Conservation (phyloP, 2,329 filamentous ascomycete genomes). For the Scopulariopsis brevicaulis region DNA sequence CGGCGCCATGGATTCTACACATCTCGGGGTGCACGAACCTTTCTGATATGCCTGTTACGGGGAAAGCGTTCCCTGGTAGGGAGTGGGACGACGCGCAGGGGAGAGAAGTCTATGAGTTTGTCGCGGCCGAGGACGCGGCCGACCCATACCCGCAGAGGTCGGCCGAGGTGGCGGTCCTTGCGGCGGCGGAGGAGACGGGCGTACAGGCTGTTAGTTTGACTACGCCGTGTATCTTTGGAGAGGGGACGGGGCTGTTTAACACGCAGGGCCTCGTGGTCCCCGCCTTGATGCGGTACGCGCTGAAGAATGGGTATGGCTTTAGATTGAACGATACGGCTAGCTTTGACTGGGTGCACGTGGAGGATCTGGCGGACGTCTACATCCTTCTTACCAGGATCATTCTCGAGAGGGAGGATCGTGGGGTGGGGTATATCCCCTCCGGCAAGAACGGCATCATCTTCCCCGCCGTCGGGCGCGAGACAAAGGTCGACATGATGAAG, state of each 20-base stretch:
- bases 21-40: constrained; percentile 8
- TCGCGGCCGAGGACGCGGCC: constrained; percentile 3
- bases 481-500: constrained; percentile 6
- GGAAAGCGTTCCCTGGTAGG: constrained; percentile 2
- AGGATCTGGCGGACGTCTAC: constrained; percentile 7
- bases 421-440: constrained; percentile 5
- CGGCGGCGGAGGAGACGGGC: constrained; percentile 6
- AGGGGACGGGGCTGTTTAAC: constrained; percentile 7
- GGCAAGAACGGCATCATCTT: constrained; percentile 7
- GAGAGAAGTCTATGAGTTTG: constrained; percentile 7
- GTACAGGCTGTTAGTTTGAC: constrained; percentile 7
- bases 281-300: constrained; percentile 4
- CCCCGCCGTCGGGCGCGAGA: constrained; percentile 6
- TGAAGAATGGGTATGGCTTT: constrained; percentile 7
- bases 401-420: constrained; percentile 6
- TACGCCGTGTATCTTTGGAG: constrained; percentile 7
- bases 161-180: constrained; percentile 6
- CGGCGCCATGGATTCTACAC: constrained; percentile 6
- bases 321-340: constrained; percentile 7
- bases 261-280: constrained; percentile 6
- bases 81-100: constrained; percentile 7
- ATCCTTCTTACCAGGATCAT: constrained; percentile 6
- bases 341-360: constrained; percentile 9
- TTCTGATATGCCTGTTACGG: constrained; percentile 5
- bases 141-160: constrained; percentile 6